phyloP scores from a whole-genome alignment of 2,329 filamentous ascomycete species.

The Karstenula rhodostoma region DNA sequence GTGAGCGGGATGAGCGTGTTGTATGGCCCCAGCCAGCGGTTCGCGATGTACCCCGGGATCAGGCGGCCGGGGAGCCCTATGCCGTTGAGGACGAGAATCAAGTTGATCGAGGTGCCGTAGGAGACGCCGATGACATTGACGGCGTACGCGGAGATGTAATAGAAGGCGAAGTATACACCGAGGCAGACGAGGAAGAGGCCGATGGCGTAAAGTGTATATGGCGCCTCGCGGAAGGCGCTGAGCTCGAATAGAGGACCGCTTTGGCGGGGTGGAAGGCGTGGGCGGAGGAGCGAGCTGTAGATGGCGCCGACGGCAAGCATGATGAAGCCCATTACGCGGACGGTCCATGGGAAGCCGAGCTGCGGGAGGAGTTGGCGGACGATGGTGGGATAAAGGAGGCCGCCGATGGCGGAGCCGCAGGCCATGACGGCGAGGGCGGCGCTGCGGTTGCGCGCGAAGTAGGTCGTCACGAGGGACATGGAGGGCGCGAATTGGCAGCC shows the following conservation, averaged over 20 bases:
- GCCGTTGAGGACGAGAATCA: conserved; percentile 66
- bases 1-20: conserved; percentile 65
- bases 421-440: conserved; percentile 69
- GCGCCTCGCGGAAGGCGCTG: conserved; percentile 51
- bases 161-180: conserved; percentile 55
- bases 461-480: conserved; percentile 55
- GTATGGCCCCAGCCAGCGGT: conserved; percentile 61
- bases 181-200: conserved; percentile 45
- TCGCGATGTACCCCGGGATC: conserved; percentile 62
- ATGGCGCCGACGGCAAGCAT: conserved; percentile 56
- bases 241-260: conserved; percentile 54
- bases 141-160: conserved; percentile 54
- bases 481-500: conserved; percentile 47
- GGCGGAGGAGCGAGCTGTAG: conserved; percentile 49
- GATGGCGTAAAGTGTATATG: conserved; percentile 50
- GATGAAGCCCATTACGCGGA: conserved; percentile 68
- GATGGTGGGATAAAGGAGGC: conserved; percentile 68
- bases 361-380: conserved; percentile 63
- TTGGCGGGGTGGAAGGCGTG: conserved; percentile 54
- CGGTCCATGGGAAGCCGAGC: conserved; percentile 71
- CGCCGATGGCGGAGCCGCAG: conserved; percentile 68
- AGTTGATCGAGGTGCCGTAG: conserved; percentile 60
- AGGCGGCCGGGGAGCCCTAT: conserved; percentile 65
- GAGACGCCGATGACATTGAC: conserved; percentile 57
- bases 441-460: conserved; percentile 65